phyloP scores from a whole-genome alignment of 2,329 filamentous ascomycete genomes.

The Xylaria polymorpha region DNA sequence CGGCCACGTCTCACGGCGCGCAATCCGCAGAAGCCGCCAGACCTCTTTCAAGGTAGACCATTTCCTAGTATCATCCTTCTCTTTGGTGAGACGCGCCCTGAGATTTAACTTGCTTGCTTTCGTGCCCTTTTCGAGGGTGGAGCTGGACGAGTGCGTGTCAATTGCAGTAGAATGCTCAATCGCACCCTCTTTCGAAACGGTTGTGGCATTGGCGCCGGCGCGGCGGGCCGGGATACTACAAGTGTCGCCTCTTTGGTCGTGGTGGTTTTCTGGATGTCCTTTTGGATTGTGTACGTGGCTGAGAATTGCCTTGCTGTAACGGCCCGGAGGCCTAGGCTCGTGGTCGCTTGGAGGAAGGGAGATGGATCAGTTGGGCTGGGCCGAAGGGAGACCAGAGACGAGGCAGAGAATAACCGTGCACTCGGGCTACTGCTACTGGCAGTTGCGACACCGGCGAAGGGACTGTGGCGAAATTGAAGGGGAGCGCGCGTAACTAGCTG shows the following conservation, averaged over 20 bases:
- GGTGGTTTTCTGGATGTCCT: slow-evolving; percentile 24
- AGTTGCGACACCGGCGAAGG: slow-evolving; percentile 27
- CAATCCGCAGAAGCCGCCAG: slow-evolving; percentile 88
- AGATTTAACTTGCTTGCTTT: slow-evolving; percentile 91
- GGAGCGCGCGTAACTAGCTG: slow-evolving; percentile 39
- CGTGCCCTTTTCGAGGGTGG: slow-evolving; percentile 82
- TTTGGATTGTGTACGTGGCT: slow-evolving; percentile 34
- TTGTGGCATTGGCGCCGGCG: neutral
- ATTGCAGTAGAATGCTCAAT: slow-evolving; percentile 44
- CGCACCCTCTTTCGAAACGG: neutral
- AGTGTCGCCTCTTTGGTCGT: slow-evolving; percentile 18
- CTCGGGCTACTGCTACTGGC: neutral
- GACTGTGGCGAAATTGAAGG: slow-evolving; percentile 28
- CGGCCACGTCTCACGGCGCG: slow-evolving; percentile 82
- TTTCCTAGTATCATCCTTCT: slow-evolving; percentile 68
- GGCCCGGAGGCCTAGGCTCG: slow-evolving; percentile 19
- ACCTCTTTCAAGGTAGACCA: slow-evolving; percentile 79
- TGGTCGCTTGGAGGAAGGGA: slow-evolving; percentile 15
- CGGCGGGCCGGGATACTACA: slow-evolving; percentile 15
- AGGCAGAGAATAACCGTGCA: slow-evolving; percentile 20
- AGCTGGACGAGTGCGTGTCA: slow-evolving; percentile 71
- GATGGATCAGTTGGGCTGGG: slow-evolving; percentile 4
- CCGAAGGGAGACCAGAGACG: slow-evolving; percentile 4
- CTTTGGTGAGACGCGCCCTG: slow-evolving; percentile 86
- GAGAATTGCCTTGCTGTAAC: slow-evolving; percentile 40